A percentile compares a stretch with the other conserved stretches of the same genome.
phyloP scores from a whole-genome alignment of 2,329 filamentous ascomycete genomes.

The Tolypocladium amazonense region DNA sequence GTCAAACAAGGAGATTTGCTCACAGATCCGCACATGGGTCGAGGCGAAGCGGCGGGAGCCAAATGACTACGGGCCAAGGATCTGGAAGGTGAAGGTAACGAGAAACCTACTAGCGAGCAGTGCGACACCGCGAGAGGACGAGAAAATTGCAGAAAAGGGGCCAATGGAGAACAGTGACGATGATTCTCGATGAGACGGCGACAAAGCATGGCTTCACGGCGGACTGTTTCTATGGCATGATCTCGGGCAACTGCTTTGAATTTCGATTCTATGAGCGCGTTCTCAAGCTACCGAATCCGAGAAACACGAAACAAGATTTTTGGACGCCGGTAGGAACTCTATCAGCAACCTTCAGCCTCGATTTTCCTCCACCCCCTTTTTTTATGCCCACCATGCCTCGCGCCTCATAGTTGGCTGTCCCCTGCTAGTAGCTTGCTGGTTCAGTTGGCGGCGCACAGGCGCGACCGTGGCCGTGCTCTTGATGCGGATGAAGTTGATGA shows the following conservation, averaged over 20 bases:
- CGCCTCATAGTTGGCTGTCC: not conserved
- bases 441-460: not conserved
- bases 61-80: conserved; percentile 18
- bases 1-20: conserved; percentile 29
- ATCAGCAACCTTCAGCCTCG: not conserved
- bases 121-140: conserved; percentile 11
- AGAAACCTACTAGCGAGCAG: conserved; percentile 24
- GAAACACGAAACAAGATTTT: not conserved
- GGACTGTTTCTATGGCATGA: not conserved
- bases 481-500: not conserved
- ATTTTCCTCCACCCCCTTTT: not conserved
- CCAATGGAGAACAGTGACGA: not conserved
- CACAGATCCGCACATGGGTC: conserved; percentile 23
- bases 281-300: not conserved
- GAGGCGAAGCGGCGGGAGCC: conserved; percentile 16
- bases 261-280: not conserved
- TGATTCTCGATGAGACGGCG: not conserved
- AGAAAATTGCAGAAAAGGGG: not conserved
- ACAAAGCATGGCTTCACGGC: not conserved
- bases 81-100: conserved; percentile 23
- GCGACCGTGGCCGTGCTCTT: not conserved
- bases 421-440: not conserved
- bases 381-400: not conserved
- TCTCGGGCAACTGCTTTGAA: not conserved
- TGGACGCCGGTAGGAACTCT: not conserved